phyloP scores from a whole-genome alignment of 257 asterid genomes.

The Salvia hispanica region DNA sequence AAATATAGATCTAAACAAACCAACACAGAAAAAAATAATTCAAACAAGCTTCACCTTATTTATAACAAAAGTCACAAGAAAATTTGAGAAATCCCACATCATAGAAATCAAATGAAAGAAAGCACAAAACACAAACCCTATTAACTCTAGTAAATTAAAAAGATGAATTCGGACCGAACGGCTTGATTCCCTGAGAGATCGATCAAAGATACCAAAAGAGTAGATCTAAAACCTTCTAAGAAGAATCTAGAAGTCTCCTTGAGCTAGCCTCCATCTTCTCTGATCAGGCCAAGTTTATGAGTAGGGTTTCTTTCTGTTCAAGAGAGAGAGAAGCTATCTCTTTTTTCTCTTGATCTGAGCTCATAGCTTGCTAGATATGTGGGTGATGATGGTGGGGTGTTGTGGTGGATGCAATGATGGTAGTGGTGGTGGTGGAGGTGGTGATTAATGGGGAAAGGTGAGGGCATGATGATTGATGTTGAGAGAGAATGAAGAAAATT shows the following conservation, averaged over 20 bases:
- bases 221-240: background rate
- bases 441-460: slow-evolving; percentile 42
- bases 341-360: slow-evolving; percentile 10
- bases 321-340: slow-evolving; percentile 3
- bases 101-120: background rate
- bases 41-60: slow-evolving; percentile 23
- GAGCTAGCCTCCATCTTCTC: slow-evolving; percentile 24
- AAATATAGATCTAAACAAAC: slow-evolving; percentile 22
- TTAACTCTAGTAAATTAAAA: background rate
- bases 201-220: background rate
- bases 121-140: slow-evolving; percentile 1
- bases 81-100: slow-evolving; percentile 18
- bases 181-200: slow-evolving; percentile 50
- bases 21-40: background rate
- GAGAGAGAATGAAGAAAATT: slow-evolving; percentile 36
- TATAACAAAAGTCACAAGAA: slow-evolving; percentile 23
- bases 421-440: slow-evolving; percentile 39
- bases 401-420: slow-evolving; percentile 27
- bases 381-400: slow-evolving; percentile 19
- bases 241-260: slow-evolving; percentile 19
- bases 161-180: slow-evolving; percentile 44
- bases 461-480: slow-evolving; percentile 44
- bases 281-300: background rate
- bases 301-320: slow-evolving; percentile 29
- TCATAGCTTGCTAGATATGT: background rate